Percentiles rank a stretch among this genome's conserved stretches.
Evolutionary conservation across 129 eudicot species (phyloP).

Genomic region (Dittrichia graveolens): DNA sequence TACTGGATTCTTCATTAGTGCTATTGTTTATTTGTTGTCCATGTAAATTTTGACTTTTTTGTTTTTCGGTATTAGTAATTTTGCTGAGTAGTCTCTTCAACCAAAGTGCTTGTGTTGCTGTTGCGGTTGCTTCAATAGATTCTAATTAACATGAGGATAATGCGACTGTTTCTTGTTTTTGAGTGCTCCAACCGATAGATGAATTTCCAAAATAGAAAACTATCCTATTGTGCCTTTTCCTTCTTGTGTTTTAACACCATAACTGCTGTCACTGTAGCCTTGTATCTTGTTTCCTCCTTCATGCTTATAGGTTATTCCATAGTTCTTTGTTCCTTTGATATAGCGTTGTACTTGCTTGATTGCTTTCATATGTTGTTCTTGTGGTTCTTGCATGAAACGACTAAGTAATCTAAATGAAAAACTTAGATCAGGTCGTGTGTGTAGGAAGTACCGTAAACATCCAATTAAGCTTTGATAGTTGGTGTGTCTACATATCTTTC

Average conservation of each 20-base stretch:
- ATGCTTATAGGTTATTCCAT: not conserved
- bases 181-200: no score
- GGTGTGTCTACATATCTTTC: no score
- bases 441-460: no score
- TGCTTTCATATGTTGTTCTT: no score
- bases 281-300: not conserved
- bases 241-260: not conserved
- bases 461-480: no score
- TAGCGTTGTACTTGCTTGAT: not conserved
- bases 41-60: no score
- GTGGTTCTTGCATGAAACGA: no score
- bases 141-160: not conserved
- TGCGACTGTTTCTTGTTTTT: not conserved
- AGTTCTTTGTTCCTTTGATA: not conserved
- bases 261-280: not conserved
- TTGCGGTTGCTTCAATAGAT: not conserved
- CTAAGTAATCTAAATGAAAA: no score
- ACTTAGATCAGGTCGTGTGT: no score
- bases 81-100: not conserved
- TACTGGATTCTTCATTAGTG: not conserved
- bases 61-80: not conserved
- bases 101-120: not conserved
- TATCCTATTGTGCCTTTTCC: not conserved
- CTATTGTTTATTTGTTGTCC: not conserved
- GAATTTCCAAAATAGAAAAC: not conserved